Evolutionary conservation across 306 rosid genomes (phyloP), one percentile per base, ranked within the genome.

Genomic region (Pachyrhizus erosus): DNA sequence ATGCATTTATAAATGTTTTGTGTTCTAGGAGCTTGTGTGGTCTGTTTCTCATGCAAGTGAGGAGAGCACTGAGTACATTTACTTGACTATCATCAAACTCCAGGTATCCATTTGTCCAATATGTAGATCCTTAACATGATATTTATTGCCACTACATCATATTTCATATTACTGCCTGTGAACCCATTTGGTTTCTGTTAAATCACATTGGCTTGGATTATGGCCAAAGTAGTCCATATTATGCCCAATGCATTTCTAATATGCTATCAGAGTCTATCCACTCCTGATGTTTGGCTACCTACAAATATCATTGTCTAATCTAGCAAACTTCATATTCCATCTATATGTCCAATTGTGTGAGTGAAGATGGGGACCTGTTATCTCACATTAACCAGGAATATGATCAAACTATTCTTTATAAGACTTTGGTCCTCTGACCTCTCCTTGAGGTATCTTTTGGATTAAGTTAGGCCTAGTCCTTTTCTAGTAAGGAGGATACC

Each of bases 11-110:
- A 73, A 80, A 67, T 76, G 40, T 55, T 79, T 68, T 20, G 48
- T 80, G 10, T 77, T 62, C 68, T 80, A 95, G 98, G 98, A 88
- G 88, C 95, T 95, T 86, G 90, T 90, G 81, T 87, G 90, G 86
- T 90, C 94, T 65, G 89, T 93, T 88, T 93, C 97, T 88, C 92
- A 75, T 79, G 92, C 98, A 82, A 95, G 98, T 85, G 98, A 93
- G 85, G 97, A 95, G 82, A 93, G 97, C 87, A 90, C 98, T 0
- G 98, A 91, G 82, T 87, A 85, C 85, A 93, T 95, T 74, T 93
- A 89, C 85, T 84, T 89, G 72, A 83, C 97, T 58, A 89, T 95
- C 75, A 86, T 90, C 82, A 93, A 91, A 77, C 94, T 95, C 70
- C 98, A 95, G 98, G 98, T 95, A 89, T 66, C 49, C 10, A 26